These are phyloP conservation scores for Coemansia sp. DNA, from an alignment of 192 early-diverging fungal species.

Conservation along the genomic window DNA sequence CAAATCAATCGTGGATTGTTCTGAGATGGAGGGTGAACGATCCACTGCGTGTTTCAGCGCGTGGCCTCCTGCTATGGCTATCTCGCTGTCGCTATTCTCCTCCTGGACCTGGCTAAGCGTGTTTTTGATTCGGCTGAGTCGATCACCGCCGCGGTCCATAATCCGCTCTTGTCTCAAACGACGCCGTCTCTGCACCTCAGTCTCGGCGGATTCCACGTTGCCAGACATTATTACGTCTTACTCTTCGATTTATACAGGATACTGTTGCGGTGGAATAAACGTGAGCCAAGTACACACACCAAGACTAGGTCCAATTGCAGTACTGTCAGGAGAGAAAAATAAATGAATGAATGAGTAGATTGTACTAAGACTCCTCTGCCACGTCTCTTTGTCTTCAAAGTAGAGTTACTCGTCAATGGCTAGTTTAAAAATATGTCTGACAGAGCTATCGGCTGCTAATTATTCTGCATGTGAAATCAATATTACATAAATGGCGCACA, in stretches of 20 bases:
- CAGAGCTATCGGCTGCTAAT: too few relatives aligned
- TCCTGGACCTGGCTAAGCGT: constrained; percentile 39
- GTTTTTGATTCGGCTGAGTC: constrained; percentile 43
- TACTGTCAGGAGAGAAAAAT: neutral
- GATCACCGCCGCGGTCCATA: constrained; percentile 45
- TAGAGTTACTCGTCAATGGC: too few relatives aligned
- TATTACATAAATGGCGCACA: too few relatives aligned
- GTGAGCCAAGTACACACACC: too few relatives aligned
- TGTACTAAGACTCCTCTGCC: neutral
- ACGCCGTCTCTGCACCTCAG: constrained; percentile 41
- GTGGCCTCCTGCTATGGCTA: constrained; percentile 41
- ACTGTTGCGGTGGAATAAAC: too few relatives aligned
- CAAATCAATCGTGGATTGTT: constrained; percentile 3
- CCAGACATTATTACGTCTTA: constrained; percentile 2
- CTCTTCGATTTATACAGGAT: neutral
- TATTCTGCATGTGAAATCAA: too few relatives aligned
- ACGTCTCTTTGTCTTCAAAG: neutral
- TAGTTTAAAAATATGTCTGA: too few relatives aligned
- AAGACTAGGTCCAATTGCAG: too few relatives aligned
- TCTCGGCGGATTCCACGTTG: constrained; percentile 9
- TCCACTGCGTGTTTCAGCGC: constrained; percentile 36
- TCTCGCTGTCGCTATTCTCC: constrained; percentile 21
- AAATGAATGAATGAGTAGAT: neutral
- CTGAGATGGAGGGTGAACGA: constrained; percentile 9
- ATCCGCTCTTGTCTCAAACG: constrained; percentile 49